Evolutionary conservation across 164 flowering plant species (phyloP), one percentile per base, ranked within the genome.

Genomic region (Dillenia turbinata): DNA sequence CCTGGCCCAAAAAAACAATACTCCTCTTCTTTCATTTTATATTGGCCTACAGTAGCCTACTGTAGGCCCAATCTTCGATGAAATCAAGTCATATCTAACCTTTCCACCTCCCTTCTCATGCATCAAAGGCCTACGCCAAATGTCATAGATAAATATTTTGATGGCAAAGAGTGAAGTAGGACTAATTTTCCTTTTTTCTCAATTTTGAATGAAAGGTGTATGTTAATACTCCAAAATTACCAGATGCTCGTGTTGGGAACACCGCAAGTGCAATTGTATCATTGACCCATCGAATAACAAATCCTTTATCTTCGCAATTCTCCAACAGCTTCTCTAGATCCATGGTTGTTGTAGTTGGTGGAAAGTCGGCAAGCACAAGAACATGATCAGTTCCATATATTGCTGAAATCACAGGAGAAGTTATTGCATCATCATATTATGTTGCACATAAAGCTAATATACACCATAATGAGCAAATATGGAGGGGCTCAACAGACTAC

Each of bases 181-280:
- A 51, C 40, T 2, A 51, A 51, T 51, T 17, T 13, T 51, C 54
- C 13, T 11, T 5, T 54, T 53, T n/a, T n/a, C n/a, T 48, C 47
- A 47, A 51, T 61, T 47, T n/a, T 24, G 1, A 33, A 19, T 9
- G 10, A 8, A 57, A 9, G 19, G 14, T 44, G 10, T 52, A 8
- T 44, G n/a, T 26, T 13, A n/a, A 52, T 54, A 26, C 2, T 14
- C 10, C 54, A n/a, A 61, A 58, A 68, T 71, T 85, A 90, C 97
- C 97, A 58, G 66, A 58, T 52, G 87, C 65, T 62, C 96, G 88
- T 43, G 87, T 79, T 55, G 74, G 81, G 66, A 92, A 95, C 9
- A 92, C 99, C 52, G 88, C 96, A 54, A 92, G 85, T n/a, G 99
- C 97, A 68, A 73, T 66, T 13, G 96, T 92, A 74, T 95, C 97